Base-by-base conservation (phyloP, 345 rosid species). In the Arabidopsis arenosa region DNA sequence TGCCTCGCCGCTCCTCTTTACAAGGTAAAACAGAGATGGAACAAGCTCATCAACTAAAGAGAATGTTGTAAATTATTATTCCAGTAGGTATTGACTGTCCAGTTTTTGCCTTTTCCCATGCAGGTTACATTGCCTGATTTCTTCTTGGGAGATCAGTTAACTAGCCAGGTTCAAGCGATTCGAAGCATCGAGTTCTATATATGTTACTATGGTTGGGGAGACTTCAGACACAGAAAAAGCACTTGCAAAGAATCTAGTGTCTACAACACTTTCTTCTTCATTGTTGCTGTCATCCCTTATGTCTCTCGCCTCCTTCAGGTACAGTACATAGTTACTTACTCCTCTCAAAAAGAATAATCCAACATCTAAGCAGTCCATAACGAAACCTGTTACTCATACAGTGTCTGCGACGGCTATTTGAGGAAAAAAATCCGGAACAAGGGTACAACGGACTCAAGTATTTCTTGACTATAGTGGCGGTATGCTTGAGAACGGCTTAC, bases 151-250 rank as follows among this genome's bases (percentile, higher is more conserved):
- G 93, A 88, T 76, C 86, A 90, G 10, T 62, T 90, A 30, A 86
- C 91, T n/a, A 86, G 93, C 81, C 91, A 88, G 84, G 93, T 88
- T 40, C 91, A 90, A 83, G 87, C 93, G 8, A 47, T 90, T 4
- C 65, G 96, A 82, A 90, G 90, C 78, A 60, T 90, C 21, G 85
- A 88, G 82, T 87, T 90, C 80, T 90, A 85, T 33, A 45, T 88
- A 21, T 90, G 96, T 73, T 87, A 90, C 79, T 88, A 88, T 26
- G 89, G 85, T 9, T 86, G 86, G 91, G 93, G 91, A 70, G 89
- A 88, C 70, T 78, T 45, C 51, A 75, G 12, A 70, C 77, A 8
- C 14, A 76, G 91, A 75, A 3, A 7, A 5, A 85, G 68, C 85
- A 75, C 61, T 30, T 90, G 96, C 75, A 78, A 37, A 0, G 0